Conservation (phyloP, 1,284 basidiomycete genomes). For the Waitea zeae region DNA sequence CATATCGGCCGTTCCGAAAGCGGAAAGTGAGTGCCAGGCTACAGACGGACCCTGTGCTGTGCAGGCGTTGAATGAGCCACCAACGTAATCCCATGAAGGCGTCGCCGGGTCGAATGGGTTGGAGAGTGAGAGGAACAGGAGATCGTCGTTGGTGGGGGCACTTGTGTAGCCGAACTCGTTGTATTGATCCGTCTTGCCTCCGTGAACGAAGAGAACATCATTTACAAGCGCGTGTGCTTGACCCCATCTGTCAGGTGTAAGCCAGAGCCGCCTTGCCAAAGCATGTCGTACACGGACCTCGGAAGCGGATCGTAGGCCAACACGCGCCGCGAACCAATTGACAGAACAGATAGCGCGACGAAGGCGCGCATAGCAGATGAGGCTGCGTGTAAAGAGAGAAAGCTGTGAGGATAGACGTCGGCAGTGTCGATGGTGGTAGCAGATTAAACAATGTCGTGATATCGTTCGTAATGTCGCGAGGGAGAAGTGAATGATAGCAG, state of each 20-base stretch:
- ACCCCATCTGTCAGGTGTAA: conserved; percentile 58
- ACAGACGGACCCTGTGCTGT: conserved; percentile 37
- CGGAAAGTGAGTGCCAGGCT: conserved; percentile 69
- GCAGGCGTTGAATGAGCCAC: conserved; percentile 24
- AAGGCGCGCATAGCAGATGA: too few species aligned
- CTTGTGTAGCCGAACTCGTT: conserved; percentile 55
- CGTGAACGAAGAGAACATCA: conserved; percentile 52
- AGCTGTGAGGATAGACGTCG: too few species aligned
- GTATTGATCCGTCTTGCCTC: conserved; percentile 59
- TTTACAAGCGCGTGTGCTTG: conserved; percentile 49
- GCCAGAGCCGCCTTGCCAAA: too few species aligned
- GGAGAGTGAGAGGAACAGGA: conserved; percentile 51
- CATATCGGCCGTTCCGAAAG: conserved; percentile 31
- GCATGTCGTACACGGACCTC: too few species aligned
- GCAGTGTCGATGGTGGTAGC: too few species aligned
- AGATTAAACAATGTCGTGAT: too few species aligned
- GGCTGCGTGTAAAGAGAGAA: too few species aligned
- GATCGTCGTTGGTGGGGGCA: conserved; percentile 54
- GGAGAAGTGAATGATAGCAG: too few species aligned
- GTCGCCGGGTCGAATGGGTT: conserved; percentile 34
- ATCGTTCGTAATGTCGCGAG: too few species aligned
- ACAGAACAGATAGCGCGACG: too few species aligned
- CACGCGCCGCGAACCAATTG: too few species aligned
- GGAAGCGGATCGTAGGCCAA: too few species aligned
- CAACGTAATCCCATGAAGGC: conserved; percentile 50